Base-by-base conservation (phyloP, 305 asterid genomes). In the Nicotiana rustica region DNA sequence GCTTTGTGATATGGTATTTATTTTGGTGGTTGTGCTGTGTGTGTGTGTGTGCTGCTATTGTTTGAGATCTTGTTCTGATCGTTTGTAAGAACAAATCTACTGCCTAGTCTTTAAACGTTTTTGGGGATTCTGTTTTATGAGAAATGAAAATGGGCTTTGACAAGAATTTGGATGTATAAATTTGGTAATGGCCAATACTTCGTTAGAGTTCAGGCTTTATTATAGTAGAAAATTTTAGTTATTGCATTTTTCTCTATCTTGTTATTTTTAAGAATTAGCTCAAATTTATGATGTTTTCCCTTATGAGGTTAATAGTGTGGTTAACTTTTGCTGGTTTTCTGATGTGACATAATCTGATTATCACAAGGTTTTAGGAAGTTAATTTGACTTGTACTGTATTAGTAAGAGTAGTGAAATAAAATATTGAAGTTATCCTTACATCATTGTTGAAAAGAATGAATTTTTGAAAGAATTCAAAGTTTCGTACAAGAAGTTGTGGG, bases 341-440 rank as follows among this genome's bases (percentile, higher is more conserved):
- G 25, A 49, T 75, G 64, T 33, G 44, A 73, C 79, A 49, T 19
- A 49, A 75, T 49, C 64, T 25, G 79, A 75, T 49, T n/a, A 49
- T 73, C 15, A 73, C 64, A 25, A 25, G 62, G 64, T 75, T 49
- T 49, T 13, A 25, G 41, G 44, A 25, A 49, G 65, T 75, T 17
- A 49, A 19, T 52, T 71, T 75, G 64, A 75, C 21, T 21, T 47
- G 10, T 13, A 1, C n/a, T 38, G 4, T 2, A 5, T 29, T 52
- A 52, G 65, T 52, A 75, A 49, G 25, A 75, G 21, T 18, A 25
- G 29, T 38, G 21, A 75, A 14, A 0, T 21, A 44, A 38, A 38
- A 6, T 13, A 38, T 71, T 71, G 1, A 41, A 19, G 25, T 73
- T 73, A 1, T 49, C 79, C 8, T 73, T 18, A 49, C 64, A 49